A percentile compares a stretch with the other conserved stretches of the same genome.
phyloP scores from a whole-genome alignment of 1,284 basidiomycete species.

The Pseudozyma thailandica region DNA sequence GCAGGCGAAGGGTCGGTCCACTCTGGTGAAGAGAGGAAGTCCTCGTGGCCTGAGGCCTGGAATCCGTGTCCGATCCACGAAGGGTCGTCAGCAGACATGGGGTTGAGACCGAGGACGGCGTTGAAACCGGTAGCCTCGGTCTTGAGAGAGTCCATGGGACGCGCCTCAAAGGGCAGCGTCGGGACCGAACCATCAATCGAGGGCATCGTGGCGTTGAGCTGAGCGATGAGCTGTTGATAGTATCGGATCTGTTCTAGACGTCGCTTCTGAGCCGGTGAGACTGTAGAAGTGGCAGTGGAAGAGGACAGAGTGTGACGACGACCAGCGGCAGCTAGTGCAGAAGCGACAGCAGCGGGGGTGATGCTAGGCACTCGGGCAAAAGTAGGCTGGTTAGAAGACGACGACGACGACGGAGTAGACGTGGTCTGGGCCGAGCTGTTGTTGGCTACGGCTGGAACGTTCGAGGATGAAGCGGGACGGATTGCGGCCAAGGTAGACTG shows the following conservation, averaged over 20 bases:
- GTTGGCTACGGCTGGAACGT: constrained; percentile 17
- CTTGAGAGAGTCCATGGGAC: constrained; percentile 36
- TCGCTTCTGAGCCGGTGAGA: constrained; percentile 27
- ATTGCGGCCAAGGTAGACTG: constrained; percentile 41
- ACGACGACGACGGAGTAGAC: too few species aligned
- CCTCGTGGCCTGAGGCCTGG: constrained; percentile 50
- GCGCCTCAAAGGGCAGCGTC: constrained; percentile 40
- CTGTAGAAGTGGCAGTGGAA: constrained; percentile 11
- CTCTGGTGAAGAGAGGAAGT: constrained; percentile 59
- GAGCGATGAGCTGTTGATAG: constrained; percentile 50
- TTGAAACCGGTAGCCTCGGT: constrained; percentile 34
- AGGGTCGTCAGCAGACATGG: constrained; percentile 55
- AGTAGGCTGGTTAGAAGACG: constrained; percentile 23
- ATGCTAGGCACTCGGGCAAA: constrained; percentile 49
- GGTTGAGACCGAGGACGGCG: constrained; percentile 51
- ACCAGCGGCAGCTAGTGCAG: constrained; percentile 34
- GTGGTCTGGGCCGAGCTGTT: constrained; percentile 27
- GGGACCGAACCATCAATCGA: constrained; percentile 34
- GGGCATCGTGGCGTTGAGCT: constrained; percentile 50
- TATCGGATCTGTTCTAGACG: constrained; percentile 48
- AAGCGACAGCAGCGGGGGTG: constrained; percentile 39
- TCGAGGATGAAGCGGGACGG: constrained; percentile 28
- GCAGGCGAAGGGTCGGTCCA: constrained; percentile 64
- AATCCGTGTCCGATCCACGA: constrained; percentile 57
- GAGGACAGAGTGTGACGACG: constrained; percentile 46